A percentile compares a stretch with the other conserved stretches of the same genome.
These are phyloP conservation scores for Priceomyces castillae DNA, from an alignment of 805 yeast genomes.

Conservation along the genomic window DNA sequence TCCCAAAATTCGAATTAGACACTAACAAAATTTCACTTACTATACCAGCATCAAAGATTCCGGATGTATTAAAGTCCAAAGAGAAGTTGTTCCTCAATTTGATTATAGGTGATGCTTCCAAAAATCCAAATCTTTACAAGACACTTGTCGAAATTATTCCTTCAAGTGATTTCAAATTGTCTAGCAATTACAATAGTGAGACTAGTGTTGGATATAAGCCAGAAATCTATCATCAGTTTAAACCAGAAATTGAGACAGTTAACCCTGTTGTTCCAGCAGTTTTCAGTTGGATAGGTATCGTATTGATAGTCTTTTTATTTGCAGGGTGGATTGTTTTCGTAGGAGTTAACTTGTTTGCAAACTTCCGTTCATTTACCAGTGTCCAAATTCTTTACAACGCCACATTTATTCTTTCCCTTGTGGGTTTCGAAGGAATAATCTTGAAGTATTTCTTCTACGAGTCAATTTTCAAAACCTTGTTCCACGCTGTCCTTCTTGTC, in stretches of 20 bases:
- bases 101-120: conserved; percentile 27
- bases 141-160: conserved; percentile 33
- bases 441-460: conserved; percentile 56
- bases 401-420: conserved; percentile 47
- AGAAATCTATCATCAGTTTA: conserved; percentile 65
- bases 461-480: conserved; percentile 58
- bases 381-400: conserved; percentile 34
- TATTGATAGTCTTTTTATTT: conserved; percentile 42
- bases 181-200: conserved; percentile 21
- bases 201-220: conserved; percentile 48
- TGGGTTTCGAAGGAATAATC: conserved; percentile 52
- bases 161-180: conserved; percentile 20
- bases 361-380: conserved; percentile 34
- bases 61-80: conserved; percentile 34
- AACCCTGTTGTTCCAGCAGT: conserved; percentile 49
- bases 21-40: conserved; percentile 19
- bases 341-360: conserved; percentile 29
- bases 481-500: conserved; percentile 45
- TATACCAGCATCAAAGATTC: conserved; percentile 29
- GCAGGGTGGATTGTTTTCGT: conserved; percentile 40
- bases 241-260: conserved; percentile 50
- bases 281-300: conserved; percentile 46
- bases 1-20: conserved; percentile 25
- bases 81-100: conserved; percentile 29
- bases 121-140: conserved; percentile 19